Percentiles rank a stretch among this genome's conserved stretches.
Evolutionary conservation across 2,329 filamentous ascomycete genomes (phyloP).

Genomic region (Ramularia endophylla): DNA sequence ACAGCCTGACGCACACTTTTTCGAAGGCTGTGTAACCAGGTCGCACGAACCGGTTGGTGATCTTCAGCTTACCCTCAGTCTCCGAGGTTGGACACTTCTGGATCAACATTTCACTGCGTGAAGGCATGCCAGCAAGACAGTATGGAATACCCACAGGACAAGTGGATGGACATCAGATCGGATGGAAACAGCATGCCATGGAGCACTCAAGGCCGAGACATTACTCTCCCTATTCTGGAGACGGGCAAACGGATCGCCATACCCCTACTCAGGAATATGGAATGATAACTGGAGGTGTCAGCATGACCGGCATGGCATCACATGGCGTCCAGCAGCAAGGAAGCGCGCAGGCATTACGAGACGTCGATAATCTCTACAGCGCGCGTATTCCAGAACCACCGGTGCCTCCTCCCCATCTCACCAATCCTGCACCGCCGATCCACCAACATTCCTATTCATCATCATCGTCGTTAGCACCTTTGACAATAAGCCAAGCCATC

Average conservation of each 20-base stretch:
- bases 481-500: conserved; percentile 15
- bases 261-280: background rate
- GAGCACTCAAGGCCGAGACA: background rate
- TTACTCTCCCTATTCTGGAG: background rate
- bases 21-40: too few species aligned
- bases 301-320: background rate
- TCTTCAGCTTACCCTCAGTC: too few species aligned
- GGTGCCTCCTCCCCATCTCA: conserved; percentile 7
- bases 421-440: conserved; percentile 7
- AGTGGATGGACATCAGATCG: too few species aligned
- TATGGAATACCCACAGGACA: conserved; percentile 20
- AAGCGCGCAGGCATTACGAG: conserved; percentile 21
- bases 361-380: conserved; percentile 26
- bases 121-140: conserved; percentile 16
- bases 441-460: conserved; percentile 17
- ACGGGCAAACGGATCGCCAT: background rate
- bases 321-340: conserved; percentile 18
- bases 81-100: too few species aligned
- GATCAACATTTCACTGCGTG: too few species aligned
- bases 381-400: conserved; percentile 8
- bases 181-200: conserved; percentile 4
- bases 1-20: too few species aligned
- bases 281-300: background rate
- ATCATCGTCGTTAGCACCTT: conserved; percentile 22
- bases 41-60: too few species aligned